These are phyloP conservation scores for Mortierella sp. DNA, from an alignment of 371 early-diverging fungal species.

Conservation along the genomic window DNA sequence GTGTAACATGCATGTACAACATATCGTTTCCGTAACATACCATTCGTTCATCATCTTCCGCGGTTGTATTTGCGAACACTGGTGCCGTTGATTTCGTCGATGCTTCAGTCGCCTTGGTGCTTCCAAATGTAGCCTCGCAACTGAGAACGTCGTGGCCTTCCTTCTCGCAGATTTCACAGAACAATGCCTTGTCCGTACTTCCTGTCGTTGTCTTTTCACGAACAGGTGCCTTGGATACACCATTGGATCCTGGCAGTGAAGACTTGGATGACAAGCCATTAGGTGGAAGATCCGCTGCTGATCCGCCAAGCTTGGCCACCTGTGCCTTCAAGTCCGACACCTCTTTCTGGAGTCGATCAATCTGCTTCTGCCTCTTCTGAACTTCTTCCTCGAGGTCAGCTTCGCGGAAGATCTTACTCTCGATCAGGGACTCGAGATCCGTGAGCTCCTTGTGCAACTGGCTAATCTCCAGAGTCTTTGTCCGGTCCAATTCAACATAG, in stretches of 20 bases:
- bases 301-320: constrained; percentile 25
- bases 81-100: neutral
- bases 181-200: constrained; percentile 39
- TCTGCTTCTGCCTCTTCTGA: constrained; percentile 62
- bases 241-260: constrained; percentile 17
- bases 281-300: constrained; percentile 19
- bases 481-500: constrained; percentile 63
- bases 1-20: too few relatives aligned
- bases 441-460: constrained; percentile 74
- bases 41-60: constrained; percentile 43
- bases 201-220: constrained; percentile 6
- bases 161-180: constrained; percentile 78
- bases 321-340: constrained; percentile 59
- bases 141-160: constrained; percentile 74
- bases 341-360: constrained; percentile 63
- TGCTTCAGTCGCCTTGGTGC: constrained; percentile 1
- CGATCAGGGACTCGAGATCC: constrained; percentile 76
- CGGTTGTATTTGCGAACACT: too few relatives aligned
- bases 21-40: constrained; percentile 18
- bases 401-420: constrained; percentile 81
- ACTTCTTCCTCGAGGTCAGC: constrained; percentile 77
- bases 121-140: constrained; percentile 63
- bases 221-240: constrained; percentile 3
- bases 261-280: constrained; percentile 27
- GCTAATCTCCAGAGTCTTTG: constrained; percentile 67